Percentiles rank a stretch among this genome's conserved stretches.
Evolutionary conservation across 2,329 filamentous ascomycete genomes (phyloP).

Genomic region (Fusarium mangiferae): DNA sequence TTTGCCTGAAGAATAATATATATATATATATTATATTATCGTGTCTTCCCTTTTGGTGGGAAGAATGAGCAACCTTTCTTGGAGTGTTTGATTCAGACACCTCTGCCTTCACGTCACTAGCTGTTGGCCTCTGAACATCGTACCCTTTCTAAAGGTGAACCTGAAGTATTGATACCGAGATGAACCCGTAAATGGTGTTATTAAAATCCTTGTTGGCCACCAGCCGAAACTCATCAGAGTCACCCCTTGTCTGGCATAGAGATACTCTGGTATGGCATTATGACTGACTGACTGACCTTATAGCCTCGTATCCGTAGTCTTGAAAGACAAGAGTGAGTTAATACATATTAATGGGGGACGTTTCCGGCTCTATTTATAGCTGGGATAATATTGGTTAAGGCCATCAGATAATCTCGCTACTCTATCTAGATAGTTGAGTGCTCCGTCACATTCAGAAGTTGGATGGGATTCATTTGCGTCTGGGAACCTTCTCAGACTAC

Average conservation of each 20-base stretch:
- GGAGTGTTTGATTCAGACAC: neutral
- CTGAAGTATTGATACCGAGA: neutral
- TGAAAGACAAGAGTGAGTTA: neutral
- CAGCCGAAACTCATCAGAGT: neutral
- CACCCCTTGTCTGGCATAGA: neutral
- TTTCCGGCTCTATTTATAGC: neutral
- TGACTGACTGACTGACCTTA: neutral
- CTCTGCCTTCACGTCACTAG: neutral
- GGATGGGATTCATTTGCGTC: neutral
- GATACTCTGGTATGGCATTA: neutral
- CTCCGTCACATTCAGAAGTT: neutral
- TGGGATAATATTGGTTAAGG: neutral
- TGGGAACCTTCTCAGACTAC: neutral
- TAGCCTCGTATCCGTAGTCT: neutral
- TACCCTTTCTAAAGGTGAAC: neutral
- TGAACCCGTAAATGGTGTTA: neutral
- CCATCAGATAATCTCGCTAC: neutral
- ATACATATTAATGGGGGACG: neutral
- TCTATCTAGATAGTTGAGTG: neutral
- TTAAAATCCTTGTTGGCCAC: neutral
- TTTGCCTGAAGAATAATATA: neutral
- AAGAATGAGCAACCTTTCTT: neutral
- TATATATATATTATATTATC: neutral
- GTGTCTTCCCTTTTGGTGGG: neutral
- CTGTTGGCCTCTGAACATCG: neutral